phyloP scores from a whole-genome alignment of 192 early-diverging fungal species.

The Backusella circina region DNA sequence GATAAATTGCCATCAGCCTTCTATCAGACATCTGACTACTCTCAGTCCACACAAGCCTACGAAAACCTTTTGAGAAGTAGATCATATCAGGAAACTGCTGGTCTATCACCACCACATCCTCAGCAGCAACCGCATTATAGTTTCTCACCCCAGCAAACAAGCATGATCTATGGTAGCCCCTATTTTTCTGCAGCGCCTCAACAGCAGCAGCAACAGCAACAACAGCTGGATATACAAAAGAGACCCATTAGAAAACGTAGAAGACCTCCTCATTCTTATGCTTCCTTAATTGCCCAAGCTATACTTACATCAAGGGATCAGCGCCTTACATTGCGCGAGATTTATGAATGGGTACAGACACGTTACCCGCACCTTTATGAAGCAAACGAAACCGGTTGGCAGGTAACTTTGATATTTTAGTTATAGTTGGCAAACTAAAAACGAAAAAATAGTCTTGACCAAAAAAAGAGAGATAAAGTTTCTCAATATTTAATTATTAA shows the following conservation, averaged over 20 bases:
- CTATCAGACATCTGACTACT: conserved; percentile 5
- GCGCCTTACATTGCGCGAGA: conserved; percentile 77
- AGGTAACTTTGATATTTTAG: conserved; percentile 42
- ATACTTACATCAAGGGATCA: conserved; percentile 57
- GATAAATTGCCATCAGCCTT: conserved; percentile 1
- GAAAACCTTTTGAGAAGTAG: background rate
- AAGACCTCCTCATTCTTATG: conserved; percentile 75
- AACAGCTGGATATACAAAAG: background rate
- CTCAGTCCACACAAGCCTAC: conserved; percentile 3
- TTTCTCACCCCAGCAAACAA: conserved; percentile 1
- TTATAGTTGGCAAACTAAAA: background rate
- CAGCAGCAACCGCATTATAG: conserved; percentile 1
- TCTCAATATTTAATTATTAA: background rate
- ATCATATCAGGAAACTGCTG: background rate
- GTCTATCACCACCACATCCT: background rate
- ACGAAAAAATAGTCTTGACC: background rate
- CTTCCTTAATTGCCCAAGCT: conserved; percentile 77
- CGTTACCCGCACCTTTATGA: conserved; percentile 73
- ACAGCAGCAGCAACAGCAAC: background rate
- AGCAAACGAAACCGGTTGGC: conserved; percentile 76
- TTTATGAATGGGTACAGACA: conserved; percentile 75
- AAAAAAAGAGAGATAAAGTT: no score
- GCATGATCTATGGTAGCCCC: background rate
- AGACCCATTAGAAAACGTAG: conserved; percentile 25
- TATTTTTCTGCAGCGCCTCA: background rate